These are phyloP conservation scores for Agrocybe pediades DNA, from an alignment of 768 basidiomycete species.

Conservation along the genomic window DNA sequence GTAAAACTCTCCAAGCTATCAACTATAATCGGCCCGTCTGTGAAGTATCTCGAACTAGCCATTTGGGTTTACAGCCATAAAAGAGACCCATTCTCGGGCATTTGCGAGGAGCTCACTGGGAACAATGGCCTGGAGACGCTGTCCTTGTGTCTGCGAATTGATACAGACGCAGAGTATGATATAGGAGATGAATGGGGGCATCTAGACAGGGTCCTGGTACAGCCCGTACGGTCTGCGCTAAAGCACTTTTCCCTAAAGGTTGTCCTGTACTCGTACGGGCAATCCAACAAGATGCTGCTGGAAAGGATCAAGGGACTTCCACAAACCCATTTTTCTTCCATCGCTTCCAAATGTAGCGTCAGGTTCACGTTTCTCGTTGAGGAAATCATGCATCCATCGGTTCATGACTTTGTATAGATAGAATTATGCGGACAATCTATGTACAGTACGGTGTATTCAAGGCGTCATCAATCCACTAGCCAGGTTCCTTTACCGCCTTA, in stretches of 20 bases:
- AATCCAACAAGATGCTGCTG: neutral
- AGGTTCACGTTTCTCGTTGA: neutral
- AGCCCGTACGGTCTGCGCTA: neutral
- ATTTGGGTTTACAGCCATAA: neutral
- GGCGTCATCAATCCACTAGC: neutral
- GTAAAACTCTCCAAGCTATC: neutral
- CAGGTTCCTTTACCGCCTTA: conserved; percentile 19
- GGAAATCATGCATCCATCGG: neutral
- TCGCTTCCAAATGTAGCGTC: neutral
- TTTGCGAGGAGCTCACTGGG: neutral
- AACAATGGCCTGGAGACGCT: neutral
- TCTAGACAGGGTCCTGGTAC: neutral
- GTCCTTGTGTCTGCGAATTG: neutral
- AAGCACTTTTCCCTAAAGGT: neutral
- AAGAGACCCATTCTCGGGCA: neutral
- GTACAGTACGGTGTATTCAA: neutral
- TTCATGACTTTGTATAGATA: neutral
- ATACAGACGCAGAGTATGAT: neutral
- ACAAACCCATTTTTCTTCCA: neutral
- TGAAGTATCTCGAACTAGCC: neutral
- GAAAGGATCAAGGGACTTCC: neutral
- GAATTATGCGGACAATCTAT: neutral
- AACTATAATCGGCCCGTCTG: neutral
- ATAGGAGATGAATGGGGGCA: neutral
- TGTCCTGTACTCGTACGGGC: neutral